These are phyloP conservation scores for Leishmania martiniquensis DNA, from an alignment of 208 protist genomes.

Conservation along the genomic window DNA sequence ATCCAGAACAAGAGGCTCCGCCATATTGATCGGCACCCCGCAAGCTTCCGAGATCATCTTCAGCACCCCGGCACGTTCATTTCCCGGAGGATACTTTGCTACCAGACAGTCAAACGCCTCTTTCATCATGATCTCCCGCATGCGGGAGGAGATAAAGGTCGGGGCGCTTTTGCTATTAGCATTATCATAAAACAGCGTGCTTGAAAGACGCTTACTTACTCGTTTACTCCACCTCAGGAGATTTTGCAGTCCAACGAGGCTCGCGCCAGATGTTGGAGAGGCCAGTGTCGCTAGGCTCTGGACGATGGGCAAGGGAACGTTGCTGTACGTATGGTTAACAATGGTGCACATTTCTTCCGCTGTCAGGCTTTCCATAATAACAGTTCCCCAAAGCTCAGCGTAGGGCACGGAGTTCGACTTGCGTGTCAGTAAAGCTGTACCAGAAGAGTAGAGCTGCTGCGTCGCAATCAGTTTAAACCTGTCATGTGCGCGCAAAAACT, in stretches of 20 bases:
- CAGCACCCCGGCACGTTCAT: constrained; percentile 45
- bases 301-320: constrained; percentile 54
- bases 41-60: constrained; percentile 53
- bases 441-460: constrained; percentile 72
- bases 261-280: constrained; percentile 22
- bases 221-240: constrained; percentile 95
- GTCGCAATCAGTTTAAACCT: constrained; percentile 92
- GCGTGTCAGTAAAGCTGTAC: constrained; percentile 48
- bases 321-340: constrained; percentile 46
- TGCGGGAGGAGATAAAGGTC: constrained; percentile 73
- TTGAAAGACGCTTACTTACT: constrained; percentile 58
- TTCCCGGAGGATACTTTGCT: constrained; percentile 62
- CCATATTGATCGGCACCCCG: constrained; percentile 63
- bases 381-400: constrained; percentile 79
- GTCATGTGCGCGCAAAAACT: constrained; percentile 84
- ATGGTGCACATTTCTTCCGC: constrained; percentile 63
- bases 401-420: constrained; percentile 76
- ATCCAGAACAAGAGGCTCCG: constrained; percentile 66
- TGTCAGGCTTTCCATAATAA: constrained; percentile 77
- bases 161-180: constrained; percentile 11
- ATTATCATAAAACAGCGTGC: constrained; percentile 26
- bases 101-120: constrained; percentile 95
- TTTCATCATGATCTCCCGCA: constrained; percentile 90
- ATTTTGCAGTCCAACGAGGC: constrained; percentile 74
- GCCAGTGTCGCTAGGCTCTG: constrained; percentile 44